phyloP scores from a whole-genome alignment of 176 grass and related monocot species.

The Calamus simplicifolius region DNA sequence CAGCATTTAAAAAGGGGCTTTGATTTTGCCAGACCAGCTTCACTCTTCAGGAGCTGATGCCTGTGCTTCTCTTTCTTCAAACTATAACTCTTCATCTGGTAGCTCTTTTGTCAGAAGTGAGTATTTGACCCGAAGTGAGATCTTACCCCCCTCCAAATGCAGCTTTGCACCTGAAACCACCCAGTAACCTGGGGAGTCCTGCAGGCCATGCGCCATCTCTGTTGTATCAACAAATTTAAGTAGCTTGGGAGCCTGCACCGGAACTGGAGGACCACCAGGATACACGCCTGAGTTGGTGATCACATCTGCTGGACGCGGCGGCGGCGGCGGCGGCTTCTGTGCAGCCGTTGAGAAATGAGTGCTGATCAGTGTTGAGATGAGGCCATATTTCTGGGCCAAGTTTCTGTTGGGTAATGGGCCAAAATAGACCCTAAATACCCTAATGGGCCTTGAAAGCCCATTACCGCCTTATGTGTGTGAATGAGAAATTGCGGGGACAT shows the following conservation, averaged over 20 bases:
- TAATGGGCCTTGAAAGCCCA: too few relatives aligned
- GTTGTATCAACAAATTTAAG: slow-evolving; percentile 82
- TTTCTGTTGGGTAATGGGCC: too few relatives aligned
- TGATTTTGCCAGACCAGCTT: too few relatives aligned
- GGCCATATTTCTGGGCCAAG: slow-evolving; percentile 79
- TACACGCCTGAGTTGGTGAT: slow-evolving; percentile 90
- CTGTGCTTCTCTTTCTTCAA: not conserved
- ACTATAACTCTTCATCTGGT: slow-evolving; percentile 41
- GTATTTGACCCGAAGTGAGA: slow-evolving; percentile 70
- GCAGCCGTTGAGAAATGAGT: slow-evolving; percentile 76
- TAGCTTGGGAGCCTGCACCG: slow-evolving; percentile 70
- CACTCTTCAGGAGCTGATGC: too few relatives aligned
- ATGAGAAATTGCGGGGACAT: too few relatives aligned
- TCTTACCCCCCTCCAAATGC: slow-evolving; percentile 80
- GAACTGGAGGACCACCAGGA: slow-evolving; percentile 75
- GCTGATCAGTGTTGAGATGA: slow-evolving; percentile 90
- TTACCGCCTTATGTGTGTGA: too few relatives aligned
- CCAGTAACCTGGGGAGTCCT: slow-evolving; percentile 87
- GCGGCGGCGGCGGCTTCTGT: slow-evolving; percentile 44
- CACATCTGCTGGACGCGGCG: slow-evolving; percentile 58
- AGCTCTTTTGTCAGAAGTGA: slow-evolving; percentile 66
- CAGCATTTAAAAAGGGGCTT: too few relatives aligned
- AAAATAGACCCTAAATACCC: too few relatives aligned
- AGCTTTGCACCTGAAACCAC: slow-evolving; percentile 88
- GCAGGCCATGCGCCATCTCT: slow-evolving; percentile 73